Percentiles rank a stretch among this genome's conserved stretches.
These are phyloP conservation scores for Trichomonas tenax DNA, from an alignment of 208 protist genomes.

Conservation along the genomic window DNA sequence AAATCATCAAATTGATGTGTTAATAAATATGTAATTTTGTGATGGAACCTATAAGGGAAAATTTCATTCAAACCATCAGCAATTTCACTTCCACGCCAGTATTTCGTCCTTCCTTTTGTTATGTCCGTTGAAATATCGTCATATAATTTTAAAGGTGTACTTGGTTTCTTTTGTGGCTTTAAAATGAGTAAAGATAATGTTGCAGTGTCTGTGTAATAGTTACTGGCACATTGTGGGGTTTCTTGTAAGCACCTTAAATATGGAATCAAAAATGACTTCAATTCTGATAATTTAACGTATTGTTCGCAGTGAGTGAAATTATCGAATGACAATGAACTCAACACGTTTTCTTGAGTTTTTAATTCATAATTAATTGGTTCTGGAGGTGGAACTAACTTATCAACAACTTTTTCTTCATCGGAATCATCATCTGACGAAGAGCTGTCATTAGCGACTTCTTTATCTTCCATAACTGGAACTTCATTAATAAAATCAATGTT, in stretches of 20 bases:
- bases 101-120: not conserved
- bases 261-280: not conserved
- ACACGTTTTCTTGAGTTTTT: not conserved
- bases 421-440: not conserved
- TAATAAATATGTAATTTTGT: not conserved
- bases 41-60: not conserved
- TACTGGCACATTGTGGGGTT: not conserved
- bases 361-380: not conserved
- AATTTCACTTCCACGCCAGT: not conserved
- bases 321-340: not conserved
- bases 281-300: not conserved
- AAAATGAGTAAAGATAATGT: not conserved
- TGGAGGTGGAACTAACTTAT: not conserved
- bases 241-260: not conserved
- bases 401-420: not conserved
- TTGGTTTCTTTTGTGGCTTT: not conserved
- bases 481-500: not conserved
- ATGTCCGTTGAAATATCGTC: not conserved
- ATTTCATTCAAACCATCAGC: not conserved
- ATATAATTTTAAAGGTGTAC: not conserved
- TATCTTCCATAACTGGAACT: not conserved
- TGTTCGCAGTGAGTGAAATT: not conserved
- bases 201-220: not conserved
- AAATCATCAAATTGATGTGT: not conserved
- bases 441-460: not conserved